phyloP scores from a whole-genome alignment of 257 asterid species.

The Solanum rostratum region DNA sequence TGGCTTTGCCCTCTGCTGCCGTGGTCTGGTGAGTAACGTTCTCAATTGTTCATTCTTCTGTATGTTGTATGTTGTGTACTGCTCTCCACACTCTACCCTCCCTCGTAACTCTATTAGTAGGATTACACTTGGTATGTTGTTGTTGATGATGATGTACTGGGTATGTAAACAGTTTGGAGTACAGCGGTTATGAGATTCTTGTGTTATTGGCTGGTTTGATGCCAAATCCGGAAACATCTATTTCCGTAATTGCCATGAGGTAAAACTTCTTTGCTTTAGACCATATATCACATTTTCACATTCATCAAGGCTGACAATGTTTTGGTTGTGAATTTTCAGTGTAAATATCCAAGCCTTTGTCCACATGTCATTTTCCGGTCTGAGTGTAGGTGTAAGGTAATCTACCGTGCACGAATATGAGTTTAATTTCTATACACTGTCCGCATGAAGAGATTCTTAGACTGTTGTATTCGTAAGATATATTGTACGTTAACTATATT shows the following conservation, averaged over 20 bases:
- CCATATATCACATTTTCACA: background rate
- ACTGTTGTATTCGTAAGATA: too few species aligned
- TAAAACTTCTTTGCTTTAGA: constrained; percentile 7
- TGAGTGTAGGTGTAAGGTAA: constrained; percentile 73
- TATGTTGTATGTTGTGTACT: background rate
- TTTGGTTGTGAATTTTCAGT: constrained; percentile 4
- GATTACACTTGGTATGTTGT: background rate
- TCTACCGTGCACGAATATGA: background rate
- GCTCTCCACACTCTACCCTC: background rate
- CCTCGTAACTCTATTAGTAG: background rate
- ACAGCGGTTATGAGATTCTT: constrained; percentile 74
- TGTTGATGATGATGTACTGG: background rate
- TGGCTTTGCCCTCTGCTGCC: constrained; percentile 58
- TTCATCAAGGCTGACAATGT: background rate
- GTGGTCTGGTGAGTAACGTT: constrained; percentile 44
- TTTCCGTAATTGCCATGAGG: constrained; percentile 84
- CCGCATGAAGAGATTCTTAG: too few species aligned
- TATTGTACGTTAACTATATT: too few species aligned
- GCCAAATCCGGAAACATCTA: constrained; percentile 60
- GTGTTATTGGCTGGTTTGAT: constrained; percentile 26
- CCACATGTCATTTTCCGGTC: constrained; percentile 55
- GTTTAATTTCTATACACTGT: too few species aligned
- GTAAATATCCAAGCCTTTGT: constrained; percentile 21
- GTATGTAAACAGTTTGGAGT: constrained; percentile 40
- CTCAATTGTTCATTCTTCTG: background rate